Base-by-base conservation (phyloP, 176 grass and related monocot species). In the Bonia amplexicaulis region DNA sequence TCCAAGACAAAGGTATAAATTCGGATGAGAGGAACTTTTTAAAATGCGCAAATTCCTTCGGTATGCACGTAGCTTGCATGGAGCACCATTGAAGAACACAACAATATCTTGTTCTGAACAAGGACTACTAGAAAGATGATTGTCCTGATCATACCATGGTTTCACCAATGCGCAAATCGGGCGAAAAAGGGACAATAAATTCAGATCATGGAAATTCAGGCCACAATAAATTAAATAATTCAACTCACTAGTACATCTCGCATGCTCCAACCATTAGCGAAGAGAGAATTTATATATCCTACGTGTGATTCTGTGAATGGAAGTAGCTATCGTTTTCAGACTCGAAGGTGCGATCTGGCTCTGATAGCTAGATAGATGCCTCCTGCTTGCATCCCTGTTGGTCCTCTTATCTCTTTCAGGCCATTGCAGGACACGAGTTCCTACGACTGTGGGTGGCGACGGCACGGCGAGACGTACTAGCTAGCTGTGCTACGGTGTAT, bases 381-480 rank as follows among this genome's bases (percentile, higher is more conserved):
- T 27, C 13, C 46, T 80, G 85, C 33, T 3, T 44, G 9, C 70
- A 29, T 86, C 74, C 48, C 51, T 0, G 37, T 49, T 58, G 48
- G 46, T 39, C 55, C 39, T 57, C 69, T 75, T 68, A 68, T 87
- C 71, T 76, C 79, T 49, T 82, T 82, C 62, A 69, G 71, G 71
- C 27, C 71, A 64, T 60, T 82, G 48, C 79, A 60, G 78, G 51
- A 76, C 85, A 82, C 85, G 69, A 19, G 72, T 49, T 69, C 71
- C 71, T 76, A 76, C 37, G 61, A 39, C 4, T 45, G 62, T 57
- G 57, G 61, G 25, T 47, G 66, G 66, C 23, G 12, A 62, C n/a
- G 9, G 57, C 22, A 57, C 48, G 25, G 49, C 61, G 15, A 49
- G 60, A 19, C 25, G 60, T 46, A 20, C 1, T 61, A 61, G 60